Base-by-base conservation (phyloP, 352 stramenopile genomes). In the Globisporangium perplexum region DNA sequence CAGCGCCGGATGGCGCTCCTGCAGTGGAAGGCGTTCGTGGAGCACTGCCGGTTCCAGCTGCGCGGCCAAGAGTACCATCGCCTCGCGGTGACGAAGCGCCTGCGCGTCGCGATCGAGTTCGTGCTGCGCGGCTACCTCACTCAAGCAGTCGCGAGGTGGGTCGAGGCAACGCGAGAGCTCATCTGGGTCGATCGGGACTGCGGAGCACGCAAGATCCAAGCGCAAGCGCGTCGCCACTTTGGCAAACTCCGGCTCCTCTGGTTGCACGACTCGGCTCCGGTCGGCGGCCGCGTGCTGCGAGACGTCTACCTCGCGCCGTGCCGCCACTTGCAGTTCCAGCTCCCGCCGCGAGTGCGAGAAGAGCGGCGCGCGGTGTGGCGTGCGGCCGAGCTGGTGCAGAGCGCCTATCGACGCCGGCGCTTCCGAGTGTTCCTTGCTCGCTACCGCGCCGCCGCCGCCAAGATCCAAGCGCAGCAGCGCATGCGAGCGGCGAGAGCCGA, bases 1-100 rank as follows among this genome's bases (percentile, higher is more conserved):
- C 77, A 91, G 50, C 65, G 70, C n/a, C 74, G 76, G 4, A 69
- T 88, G 55, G 80, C 78, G 22, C 63, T 90, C 7, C 49, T 87
- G 44, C 84, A 94, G 64, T 94, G 82, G 84, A 91, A 91, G 53
- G 82, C 76, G n/a, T 41, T 87, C 7, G 75, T 91, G 2, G 84
- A 90, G 31, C 66, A 77, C 47, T 68, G 50, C 5, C 80, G 72
- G 15, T 91, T 78, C 55, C 57, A 62, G 10, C 64, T 77, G 22
- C 81, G 77, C 15, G 78, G 79, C 4, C 61, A 73, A 7, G 74
- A 68, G 36, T 91, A 92, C 53, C 80, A 88, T 33, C 77, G 72
- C 1, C 49, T 80, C 18, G 79, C 74, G 12, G 68, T 71, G 41
- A 69, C 78, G 48, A 86, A 75, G 53, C 71, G 77, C 0, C 65